These are phyloP conservation scores for Fusarium heterosporum DNA, from an alignment of 2,329 filamentous ascomycete genomes.

Conservation along the genomic window DNA sequence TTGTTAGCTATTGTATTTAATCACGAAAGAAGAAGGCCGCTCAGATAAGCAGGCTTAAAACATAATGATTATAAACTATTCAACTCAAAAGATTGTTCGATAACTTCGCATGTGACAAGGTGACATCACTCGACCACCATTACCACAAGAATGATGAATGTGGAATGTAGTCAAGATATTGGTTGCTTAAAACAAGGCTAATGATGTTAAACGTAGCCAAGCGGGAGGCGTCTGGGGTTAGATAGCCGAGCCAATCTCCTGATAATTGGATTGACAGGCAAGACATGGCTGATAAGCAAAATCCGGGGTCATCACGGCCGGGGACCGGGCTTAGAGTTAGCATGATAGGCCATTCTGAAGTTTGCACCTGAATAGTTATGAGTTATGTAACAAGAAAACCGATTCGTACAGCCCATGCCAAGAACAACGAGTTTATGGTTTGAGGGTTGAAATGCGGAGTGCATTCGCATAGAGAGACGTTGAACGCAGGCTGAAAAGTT, in stretches of 20 bases:
- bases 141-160: too few relatives aligned
- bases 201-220: slow-evolving; percentile 23
- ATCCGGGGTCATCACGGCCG: slow-evolving; percentile 1
- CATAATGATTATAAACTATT: slow-evolving; percentile 28
- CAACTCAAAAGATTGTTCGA: slow-evolving; percentile 1
- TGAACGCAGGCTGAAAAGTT: slow-evolving; percentile 7
- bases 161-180: not conserved
- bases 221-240: slow-evolving; percentile 28
- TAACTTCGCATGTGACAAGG: slow-evolving; percentile 17
- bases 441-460: slow-evolving; percentile 8
- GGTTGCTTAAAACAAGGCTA: slow-evolving; percentile 3
- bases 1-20: slow-evolving; percentile 30
- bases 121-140: not conserved
- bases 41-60: slow-evolving; percentile 32
- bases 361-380: not conserved
- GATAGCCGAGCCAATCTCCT: slow-evolving; percentile 11
- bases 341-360: slow-evolving; percentile 22
- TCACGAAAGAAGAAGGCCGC: slow-evolving; percentile 33
- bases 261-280: not conserved
- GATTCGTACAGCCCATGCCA: not conserved
- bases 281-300: slow-evolving; percentile 2
- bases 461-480: not conserved
- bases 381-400: slow-evolving; percentile 11
- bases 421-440: not conserved
- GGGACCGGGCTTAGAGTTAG: not conserved